phyloP scores from a whole-genome alignment of 768 basidiomycete species.

The Lactarius trivialis region DNA sequence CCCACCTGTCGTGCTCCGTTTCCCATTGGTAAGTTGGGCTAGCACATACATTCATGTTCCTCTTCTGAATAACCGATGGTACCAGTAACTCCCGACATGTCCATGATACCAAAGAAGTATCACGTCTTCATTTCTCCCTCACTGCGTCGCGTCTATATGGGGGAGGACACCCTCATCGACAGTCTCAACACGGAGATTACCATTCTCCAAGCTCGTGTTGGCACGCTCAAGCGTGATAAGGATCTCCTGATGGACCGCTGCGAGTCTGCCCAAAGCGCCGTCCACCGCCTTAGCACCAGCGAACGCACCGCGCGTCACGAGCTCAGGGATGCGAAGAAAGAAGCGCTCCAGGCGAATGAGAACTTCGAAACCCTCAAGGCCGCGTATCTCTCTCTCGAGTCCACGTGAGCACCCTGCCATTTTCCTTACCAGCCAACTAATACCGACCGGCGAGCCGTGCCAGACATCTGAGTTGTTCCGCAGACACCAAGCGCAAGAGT shows the following conservation, averaged over 20 bases:
- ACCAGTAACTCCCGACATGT: conserved; percentile 10
- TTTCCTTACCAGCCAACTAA: neutral
- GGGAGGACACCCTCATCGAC: neutral
- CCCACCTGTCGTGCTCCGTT: conserved; percentile 18
- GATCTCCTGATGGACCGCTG: conserved; percentile 8
- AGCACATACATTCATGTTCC: neutral
- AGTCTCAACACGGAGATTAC: conserved; percentile 4
- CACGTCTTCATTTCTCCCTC: conserved; percentile 11
- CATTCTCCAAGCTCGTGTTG: conserved; percentile 1
- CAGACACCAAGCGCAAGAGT: conserved; percentile 2
- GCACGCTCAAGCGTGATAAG: conserved; percentile 14
- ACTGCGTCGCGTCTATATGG: conserved; percentile 17
- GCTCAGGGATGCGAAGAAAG: neutral
- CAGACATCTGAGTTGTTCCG: neutral
- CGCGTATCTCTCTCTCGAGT: neutral
- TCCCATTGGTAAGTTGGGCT: conserved; percentile 6
- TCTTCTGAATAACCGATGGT: neutral
- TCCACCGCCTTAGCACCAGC: neutral
- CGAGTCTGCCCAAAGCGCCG: conserved; percentile 1
- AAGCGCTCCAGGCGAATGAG: neutral
- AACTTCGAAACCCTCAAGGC: neutral
- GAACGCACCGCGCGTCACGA: conserved; percentile 13
- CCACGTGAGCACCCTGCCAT: neutral
- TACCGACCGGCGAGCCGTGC: neutral
- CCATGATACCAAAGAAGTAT: conserved; percentile 14